Base-by-base conservation (phyloP, 495 filamentous ascomycete genomes). In the Aspergillus leporis region DNA sequence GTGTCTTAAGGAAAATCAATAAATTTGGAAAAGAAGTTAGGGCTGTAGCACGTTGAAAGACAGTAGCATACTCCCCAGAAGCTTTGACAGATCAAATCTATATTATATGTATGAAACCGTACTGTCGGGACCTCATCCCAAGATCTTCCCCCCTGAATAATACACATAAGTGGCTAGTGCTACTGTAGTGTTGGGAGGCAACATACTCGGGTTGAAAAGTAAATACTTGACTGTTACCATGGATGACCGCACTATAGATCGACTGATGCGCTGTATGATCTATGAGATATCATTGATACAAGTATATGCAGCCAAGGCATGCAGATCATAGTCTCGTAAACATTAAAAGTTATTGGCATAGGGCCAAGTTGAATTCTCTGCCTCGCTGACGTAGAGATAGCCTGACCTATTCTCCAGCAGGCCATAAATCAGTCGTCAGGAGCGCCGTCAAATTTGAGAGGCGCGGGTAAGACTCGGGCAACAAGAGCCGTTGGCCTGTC, bases 1-100 rank as follows among this genome's bases (percentile, higher is more conserved):
- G 18, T 8, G 3, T 47, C 53, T 32, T 48, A 16, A 45, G 58
- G 57, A 49, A 34, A 28, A 30, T 10, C 13, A 41, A 30, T 5
- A 14, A 40, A 5, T 14, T 40, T 12, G 10, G 10, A 22, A 22
- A 47, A 47, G 43, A 19, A 47, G 19, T 23, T 47, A 47, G 43
- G 43, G 43, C 16, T 47, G 16, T 12, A 47, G 43, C 13, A 23
- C 16, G 9, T 7, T 19, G 7, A 47, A n/a, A n/a, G 38, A 12
- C 43, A 14, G 43, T 3, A 23, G 43, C 5, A 23, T n/a, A 12
- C 43, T 47, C 43, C 40, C 6, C 18, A 47, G 23, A 22, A 47
- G 43, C 43, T 47, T 47, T 22, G 19, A 47, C 43, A 12, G 18
- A 23, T 47, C 43, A 23, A 47, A 47, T 47, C 43, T 47, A 47